These are phyloP conservation scores for Penicillium angulare DNA, from an alignment of 495 filamentous ascomycete species.

Conservation along the genomic window DNA sequence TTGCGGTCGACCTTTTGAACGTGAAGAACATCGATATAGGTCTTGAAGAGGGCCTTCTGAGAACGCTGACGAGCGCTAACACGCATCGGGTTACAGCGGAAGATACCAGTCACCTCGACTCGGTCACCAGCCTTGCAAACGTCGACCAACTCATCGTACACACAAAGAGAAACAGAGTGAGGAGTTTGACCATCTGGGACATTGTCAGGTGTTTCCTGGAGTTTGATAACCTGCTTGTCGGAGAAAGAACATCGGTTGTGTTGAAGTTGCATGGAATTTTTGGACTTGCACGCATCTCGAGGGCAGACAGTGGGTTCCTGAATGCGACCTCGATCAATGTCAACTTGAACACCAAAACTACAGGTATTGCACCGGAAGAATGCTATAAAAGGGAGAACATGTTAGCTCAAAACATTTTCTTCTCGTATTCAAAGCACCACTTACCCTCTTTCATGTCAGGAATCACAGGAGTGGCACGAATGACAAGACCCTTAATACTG, in stretches of 20 bases:
- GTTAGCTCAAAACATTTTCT: neutral
- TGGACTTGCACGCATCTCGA: constrained; percentile 73
- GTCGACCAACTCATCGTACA: constrained; percentile 95
- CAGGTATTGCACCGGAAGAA: constrained; percentile 96
- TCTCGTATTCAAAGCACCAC: neutral
- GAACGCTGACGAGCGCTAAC: constrained; percentile 90
- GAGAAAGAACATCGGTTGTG: constrained; percentile 95
- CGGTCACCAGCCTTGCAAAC: constrained; percentile 97
- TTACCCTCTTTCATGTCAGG: constrained; percentile 92
- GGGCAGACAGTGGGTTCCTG: constrained; percentile 91
- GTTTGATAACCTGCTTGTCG: constrained; percentile 98
- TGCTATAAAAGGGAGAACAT: constrained; percentile 38
- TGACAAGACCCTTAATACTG: constrained; percentile 94
- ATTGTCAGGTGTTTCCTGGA: constrained; percentile 95
- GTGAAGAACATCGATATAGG: constrained; percentile 92
- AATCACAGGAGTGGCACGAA: constrained; percentile 92
- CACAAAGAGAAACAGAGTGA: constrained; percentile 96
- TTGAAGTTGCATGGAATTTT: constrained; percentile 96
- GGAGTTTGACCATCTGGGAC: constrained; percentile 93
- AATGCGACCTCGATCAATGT: constrained; percentile 94
- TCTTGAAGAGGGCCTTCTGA: constrained; percentile 95
- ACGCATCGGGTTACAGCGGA: constrained; percentile 91
- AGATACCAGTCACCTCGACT: constrained; percentile 94
- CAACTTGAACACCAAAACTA: constrained; percentile 83
- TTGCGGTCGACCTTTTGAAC: constrained; percentile 96